phyloP scores from a whole-genome alignment of 768 basidiomycete species.

The Leucosporidium scottii region DNA sequence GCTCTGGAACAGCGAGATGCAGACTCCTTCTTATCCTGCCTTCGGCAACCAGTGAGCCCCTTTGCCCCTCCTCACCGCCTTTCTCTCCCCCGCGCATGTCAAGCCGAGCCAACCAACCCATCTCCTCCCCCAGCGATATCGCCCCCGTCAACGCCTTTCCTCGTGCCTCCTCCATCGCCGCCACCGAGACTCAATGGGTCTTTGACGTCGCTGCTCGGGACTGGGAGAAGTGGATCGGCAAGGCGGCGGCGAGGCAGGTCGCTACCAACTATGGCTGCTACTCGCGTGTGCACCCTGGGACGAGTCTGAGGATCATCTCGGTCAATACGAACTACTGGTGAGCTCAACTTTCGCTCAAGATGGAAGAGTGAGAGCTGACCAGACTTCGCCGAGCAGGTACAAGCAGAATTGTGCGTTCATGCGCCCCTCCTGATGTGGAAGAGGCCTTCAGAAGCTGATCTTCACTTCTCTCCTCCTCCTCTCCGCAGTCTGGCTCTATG shows the following conservation, averaged over 20 bases:
- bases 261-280: constrained; percentile 51
- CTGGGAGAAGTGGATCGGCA: constrained; percentile 27
- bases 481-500: constrained; percentile 51
- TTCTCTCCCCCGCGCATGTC: neutral
- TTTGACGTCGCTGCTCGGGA: constrained; percentile 40
- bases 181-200: constrained; percentile 49
- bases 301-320: constrained; percentile 52
- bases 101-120: neutral
- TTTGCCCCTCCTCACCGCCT: constrained; percentile 42
- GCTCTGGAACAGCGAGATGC: constrained; percentile 17
- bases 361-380: no score
- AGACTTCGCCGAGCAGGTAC: neutral
- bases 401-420: constrained; percentile 16
- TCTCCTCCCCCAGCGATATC: constrained; percentile 37
- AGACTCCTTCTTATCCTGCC: constrained; percentile 19
- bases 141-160: constrained; percentile 58
- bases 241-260: constrained; percentile 44
- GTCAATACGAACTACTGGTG: constrained; percentile 55
- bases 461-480: neutral
- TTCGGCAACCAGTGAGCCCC: constrained; percentile 40
- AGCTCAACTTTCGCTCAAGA: neutral
- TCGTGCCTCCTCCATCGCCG: constrained; percentile 44
- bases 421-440: no score
- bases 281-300: constrained; percentile 48
- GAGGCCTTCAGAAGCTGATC: neutral